Percentiles rank a stretch among this genome's conserved stretches.
phyloP scores from a whole-genome alignment of 345 rosid genomes.

The Citrus maxima region DNA sequence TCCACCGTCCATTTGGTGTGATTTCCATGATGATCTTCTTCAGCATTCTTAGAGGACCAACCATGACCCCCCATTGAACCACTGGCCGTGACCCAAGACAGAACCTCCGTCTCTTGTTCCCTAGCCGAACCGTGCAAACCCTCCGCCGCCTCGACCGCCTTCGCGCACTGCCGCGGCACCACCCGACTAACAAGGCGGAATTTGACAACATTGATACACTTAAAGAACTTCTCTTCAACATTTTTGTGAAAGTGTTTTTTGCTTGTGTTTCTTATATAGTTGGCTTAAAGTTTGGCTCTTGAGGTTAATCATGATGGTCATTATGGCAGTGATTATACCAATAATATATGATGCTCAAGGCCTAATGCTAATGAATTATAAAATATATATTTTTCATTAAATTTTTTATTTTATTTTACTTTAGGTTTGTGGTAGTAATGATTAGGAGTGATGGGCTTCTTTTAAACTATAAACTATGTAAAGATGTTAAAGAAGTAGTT shows the following conservation, averaged over 20 bases:
- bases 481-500: constrained; percentile 9
- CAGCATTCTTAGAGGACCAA: constrained; percentile 45
- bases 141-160: constrained; percentile 50
- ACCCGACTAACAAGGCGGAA: constrained; percentile 32
- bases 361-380: constrained; percentile 16
- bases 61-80: constrained; percentile 69
- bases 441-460: constrained; percentile 36
- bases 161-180: constrained; percentile 51
- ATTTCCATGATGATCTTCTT: constrained; percentile 65
- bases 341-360: constrained; percentile 21
- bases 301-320: constrained; percentile 33
- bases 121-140: constrained; percentile 52
- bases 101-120: constrained; percentile 67
- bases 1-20: constrained; percentile 37
- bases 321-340: constrained; percentile 44
- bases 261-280: constrained; percentile 7
- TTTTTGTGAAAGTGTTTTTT: not conserved
- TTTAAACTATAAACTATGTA: not conserved
- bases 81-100: constrained; percentile 51
- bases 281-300: constrained; percentile 3
- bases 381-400: not conserved
- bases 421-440: constrained; percentile 40
- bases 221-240: constrained; percentile 28
- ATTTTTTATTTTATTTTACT: not conserved
- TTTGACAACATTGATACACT: constrained; percentile 29